These are phyloP conservation scores for Melastoma candidum DNA, from an alignment of 441 rosid species.

Conservation along the genomic window DNA sequence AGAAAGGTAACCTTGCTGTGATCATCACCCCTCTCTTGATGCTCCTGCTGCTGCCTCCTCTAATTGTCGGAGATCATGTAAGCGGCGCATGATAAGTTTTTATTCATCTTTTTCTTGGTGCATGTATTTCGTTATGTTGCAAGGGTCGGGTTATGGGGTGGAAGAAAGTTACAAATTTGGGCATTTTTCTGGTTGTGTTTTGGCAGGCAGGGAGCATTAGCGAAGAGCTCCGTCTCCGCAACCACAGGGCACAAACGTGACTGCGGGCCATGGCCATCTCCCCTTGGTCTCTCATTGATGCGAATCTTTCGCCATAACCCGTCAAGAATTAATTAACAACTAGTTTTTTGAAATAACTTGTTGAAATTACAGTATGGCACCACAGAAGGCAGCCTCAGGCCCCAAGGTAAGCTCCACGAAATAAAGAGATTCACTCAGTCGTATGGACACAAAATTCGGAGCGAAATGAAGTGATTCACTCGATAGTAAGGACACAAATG, in stretches of 20 bases:
- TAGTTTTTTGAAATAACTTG: not conserved
- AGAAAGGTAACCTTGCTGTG: not conserved
- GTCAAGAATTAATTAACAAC: not conserved
- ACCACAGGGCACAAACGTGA: not conserved
- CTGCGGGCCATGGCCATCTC: not conserved
- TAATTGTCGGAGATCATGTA: not conserved
- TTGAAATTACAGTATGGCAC: conserved; percentile 36
- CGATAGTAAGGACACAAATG: too few species aligned
- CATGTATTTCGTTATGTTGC: too few species aligned
- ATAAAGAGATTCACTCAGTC: too few species aligned
- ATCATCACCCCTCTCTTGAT: not conserved
- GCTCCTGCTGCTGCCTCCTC: not conserved
- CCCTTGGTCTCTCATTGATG: conserved; percentile 1
- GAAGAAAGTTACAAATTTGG: too few species aligned
- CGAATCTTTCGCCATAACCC: not conserved
- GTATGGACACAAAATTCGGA: too few species aligned
- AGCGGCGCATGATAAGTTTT: not conserved
- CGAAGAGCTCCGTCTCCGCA: conserved; percentile 11
- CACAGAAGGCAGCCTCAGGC: conserved; percentile 65
- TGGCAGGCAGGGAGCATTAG: conserved; percentile 5
- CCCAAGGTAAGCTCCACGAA: conserved; percentile 38
- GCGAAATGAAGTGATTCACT: too few species aligned
- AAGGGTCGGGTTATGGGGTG: too few species aligned
- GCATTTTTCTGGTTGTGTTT: not conserved
- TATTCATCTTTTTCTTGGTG: not conserved